Evolutionary conservation across 1,284 basidiomycete genomes (phyloP).

Genomic region (Heliocybe sulcata): DNA sequence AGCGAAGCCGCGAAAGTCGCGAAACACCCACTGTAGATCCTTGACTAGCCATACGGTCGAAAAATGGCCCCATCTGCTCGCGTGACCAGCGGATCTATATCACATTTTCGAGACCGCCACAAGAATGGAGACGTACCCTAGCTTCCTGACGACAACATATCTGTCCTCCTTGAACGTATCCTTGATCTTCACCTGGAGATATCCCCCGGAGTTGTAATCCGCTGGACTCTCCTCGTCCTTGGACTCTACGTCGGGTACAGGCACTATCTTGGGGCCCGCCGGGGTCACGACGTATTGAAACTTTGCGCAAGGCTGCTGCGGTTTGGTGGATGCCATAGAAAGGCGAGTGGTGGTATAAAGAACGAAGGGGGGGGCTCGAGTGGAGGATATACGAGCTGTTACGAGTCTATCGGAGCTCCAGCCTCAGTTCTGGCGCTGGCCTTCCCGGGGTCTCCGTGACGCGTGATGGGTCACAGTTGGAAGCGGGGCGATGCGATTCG

Average conservation of each 20-base stretch:
- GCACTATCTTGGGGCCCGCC: slow-evolving; percentile 59
- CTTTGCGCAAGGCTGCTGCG: slow-evolving; percentile 45
- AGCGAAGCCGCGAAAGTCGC: not conserved
- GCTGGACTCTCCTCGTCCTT: slow-evolving; percentile 77
- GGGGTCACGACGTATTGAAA: slow-evolving; percentile 69
- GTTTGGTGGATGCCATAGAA: slow-evolving; percentile 53
- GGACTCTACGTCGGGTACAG: slow-evolving; percentile 51
- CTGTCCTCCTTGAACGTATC: slow-evolving; percentile 77
- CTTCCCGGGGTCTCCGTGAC: not conserved
- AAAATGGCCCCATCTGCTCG: slow-evolving; percentile 82
- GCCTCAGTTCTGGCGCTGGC: not conserved
- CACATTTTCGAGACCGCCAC: not conserved
- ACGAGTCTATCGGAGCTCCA: not conserved
- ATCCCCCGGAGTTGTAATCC: slow-evolving; percentile 76
- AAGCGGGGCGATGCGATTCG: not conserved
- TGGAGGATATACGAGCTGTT: not conserved
- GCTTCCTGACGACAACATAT: slow-evolving; percentile 77
- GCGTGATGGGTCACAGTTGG: not conserved
- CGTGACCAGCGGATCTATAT: not conserved
- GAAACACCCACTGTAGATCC: slow-evolving; percentile 52
- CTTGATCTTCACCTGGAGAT: slow-evolving; percentile 70
- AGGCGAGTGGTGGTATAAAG: slow-evolving; percentile 8
- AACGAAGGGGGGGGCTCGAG: slow-evolving; percentile 1
- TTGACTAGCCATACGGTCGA: slow-evolving; percentile 81
- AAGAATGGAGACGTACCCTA: slow-evolving; percentile 49